Evolutionary conservation across 176 grass and related monocot genomes (phyloP).

Genomic region (Ensete glaucum): DNA sequence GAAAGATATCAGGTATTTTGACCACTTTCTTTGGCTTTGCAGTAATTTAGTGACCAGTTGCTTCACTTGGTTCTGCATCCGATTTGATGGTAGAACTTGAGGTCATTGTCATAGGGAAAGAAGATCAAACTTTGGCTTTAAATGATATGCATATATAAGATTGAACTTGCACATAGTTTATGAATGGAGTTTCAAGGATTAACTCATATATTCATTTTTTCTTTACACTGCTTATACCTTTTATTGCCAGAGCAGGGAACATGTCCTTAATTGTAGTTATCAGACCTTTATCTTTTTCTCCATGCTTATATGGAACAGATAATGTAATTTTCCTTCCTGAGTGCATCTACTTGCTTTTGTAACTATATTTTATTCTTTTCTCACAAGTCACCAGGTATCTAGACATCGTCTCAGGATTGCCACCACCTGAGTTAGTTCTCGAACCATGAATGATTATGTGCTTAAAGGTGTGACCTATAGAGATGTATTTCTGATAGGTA

Average conservation of each 20-base stretch:
- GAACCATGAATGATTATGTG: not conserved
- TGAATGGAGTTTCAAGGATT: too few species aligned
- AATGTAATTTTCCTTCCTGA: too few species aligned
- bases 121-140: too few species aligned
- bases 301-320: too few species aligned
- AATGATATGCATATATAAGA: too few species aligned
- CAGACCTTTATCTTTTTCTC: too few species aligned
- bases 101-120: not conserved
- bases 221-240: too few species aligned
- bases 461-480: not conserved
- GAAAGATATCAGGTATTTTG: constrained; percentile 20
- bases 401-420: not conserved
- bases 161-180: too few species aligned
- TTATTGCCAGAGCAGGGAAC: too few species aligned
- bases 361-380: too few species aligned
- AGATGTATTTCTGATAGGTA: not conserved
- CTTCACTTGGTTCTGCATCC: not conserved
- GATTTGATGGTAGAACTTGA: not conserved
- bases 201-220: too few species aligned
- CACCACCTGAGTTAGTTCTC: not conserved
- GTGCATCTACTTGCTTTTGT: not conserved
- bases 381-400: not conserved
- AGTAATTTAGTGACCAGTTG: not conserved
- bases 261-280: too few species aligned
- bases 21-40: not conserved